Conservation (phyloP, 345 rosid species). For the Citrus hindsii region DNA sequence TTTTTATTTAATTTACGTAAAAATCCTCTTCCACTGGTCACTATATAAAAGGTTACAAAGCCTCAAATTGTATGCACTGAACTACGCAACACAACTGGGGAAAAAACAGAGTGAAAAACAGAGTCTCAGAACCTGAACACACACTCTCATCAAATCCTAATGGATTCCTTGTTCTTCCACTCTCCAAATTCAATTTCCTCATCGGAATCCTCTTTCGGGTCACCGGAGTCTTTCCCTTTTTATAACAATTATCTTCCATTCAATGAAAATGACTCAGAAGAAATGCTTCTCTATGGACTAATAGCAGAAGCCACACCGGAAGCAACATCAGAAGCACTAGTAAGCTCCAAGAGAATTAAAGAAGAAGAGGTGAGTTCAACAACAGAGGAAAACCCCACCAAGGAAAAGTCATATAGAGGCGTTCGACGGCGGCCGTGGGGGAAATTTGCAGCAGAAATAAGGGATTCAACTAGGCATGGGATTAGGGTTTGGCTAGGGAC, state of each 20-base stretch:
- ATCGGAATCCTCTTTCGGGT: conserved; percentile 51
- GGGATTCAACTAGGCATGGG: conserved; percentile 67
- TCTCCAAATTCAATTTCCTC: conserved; percentile 50
- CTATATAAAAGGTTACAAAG: conserved; percentile 23
- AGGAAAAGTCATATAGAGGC: conserved; percentile 59
- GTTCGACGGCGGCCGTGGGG: conserved; percentile 84
- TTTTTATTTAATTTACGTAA: neutral
- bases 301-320: conserved; percentile 43
- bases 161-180: conserved; percentile 43
- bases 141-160: neutral
- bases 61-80: conserved; percentile 10
- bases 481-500: conserved; percentile 71
- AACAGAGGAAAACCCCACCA: conserved; percentile 23
- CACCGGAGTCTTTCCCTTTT: conserved; percentile 41
- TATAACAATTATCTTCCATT: conserved; percentile 56
- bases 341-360: conserved; percentile 17
- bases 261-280: conserved; percentile 90
- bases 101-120: neutral
- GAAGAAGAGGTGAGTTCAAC: conserved; percentile 53
- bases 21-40: neutral
- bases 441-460: conserved; percentile 74
- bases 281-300: conserved; percentile 76
- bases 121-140: neutral
- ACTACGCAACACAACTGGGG: neutral
- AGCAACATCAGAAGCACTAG: conserved; percentile 12